phyloP scores from a whole-genome alignment of 768 basidiomycete species.

The Leccinellum albellum region DNA sequence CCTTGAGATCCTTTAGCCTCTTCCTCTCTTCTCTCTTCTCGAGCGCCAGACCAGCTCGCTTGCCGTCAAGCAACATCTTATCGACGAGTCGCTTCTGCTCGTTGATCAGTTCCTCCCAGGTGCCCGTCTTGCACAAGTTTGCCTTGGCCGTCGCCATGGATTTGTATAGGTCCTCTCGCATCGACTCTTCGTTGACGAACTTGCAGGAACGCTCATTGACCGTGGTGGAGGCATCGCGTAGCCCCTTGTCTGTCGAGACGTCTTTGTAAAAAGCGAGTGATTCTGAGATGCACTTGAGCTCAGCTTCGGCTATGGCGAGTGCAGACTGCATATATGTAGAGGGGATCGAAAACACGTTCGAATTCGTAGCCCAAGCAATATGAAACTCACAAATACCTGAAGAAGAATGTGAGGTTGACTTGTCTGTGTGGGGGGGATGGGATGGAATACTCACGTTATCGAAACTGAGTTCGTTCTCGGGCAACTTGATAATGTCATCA shows the following conservation, averaged over 20 bases:
- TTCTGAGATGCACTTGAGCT: constrained; percentile 48
- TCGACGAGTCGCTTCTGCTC: constrained; percentile 80
- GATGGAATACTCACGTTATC: constrained; percentile 48
- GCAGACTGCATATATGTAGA: constrained; percentile 38
- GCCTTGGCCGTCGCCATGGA: constrained; percentile 68
- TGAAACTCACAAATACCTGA: constrained; percentile 68
- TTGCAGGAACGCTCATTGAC: constrained; percentile 70
- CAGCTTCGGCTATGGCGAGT: constrained; percentile 59
- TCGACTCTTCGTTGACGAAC: constrained; percentile 70
- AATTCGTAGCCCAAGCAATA: not conserved
- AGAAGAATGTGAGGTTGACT: not conserved
- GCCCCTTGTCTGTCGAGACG: constrained; percentile 65
- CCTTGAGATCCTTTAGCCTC: constrained; percentile 59
- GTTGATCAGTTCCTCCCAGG: constrained; percentile 55
- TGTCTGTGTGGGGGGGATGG: not conserved
- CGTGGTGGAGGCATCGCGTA: constrained; percentile 78
- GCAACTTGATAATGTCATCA: constrained; percentile 59
- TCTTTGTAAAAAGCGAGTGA: constrained; percentile 79
- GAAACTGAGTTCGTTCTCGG: constrained; percentile 57
- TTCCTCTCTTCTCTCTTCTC: constrained; percentile 55
- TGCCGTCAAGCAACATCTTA: constrained; percentile 76
- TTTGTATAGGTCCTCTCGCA: constrained; percentile 77
- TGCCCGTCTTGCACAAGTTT: constrained; percentile 59
- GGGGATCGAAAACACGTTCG: constrained; percentile 2
- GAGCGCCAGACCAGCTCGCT: constrained; percentile 72